phyloP scores from a whole-genome alignment of 768 basidiomycete genomes.

The Serendipita indica region DNA sequence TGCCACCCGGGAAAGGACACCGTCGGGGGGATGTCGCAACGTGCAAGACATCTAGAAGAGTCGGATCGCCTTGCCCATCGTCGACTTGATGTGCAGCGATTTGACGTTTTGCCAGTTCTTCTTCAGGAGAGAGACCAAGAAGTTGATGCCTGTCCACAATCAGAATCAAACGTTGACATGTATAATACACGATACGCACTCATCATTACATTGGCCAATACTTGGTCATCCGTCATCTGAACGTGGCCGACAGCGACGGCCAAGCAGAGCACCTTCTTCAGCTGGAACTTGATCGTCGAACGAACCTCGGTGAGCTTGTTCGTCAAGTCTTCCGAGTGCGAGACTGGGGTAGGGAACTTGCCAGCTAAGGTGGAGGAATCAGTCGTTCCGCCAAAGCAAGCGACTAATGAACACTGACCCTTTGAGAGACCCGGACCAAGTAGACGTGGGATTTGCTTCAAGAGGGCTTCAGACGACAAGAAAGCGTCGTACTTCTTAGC shows the following conservation, averaged over 20 bases:
- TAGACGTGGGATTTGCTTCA: slow-evolving; percentile 99
- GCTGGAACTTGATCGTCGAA: slow-evolving; percentile 99
- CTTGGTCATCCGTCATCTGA: slow-evolving; percentile 95
- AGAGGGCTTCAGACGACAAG: slow-evolving; percentile 89
- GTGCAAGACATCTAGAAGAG: slow-evolving; percentile 52
- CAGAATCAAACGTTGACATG: neutral
- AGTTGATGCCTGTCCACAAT: slow-evolving; percentile 71
- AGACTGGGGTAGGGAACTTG: slow-evolving; percentile 97
- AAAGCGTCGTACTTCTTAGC: slow-evolving; percentile 99
- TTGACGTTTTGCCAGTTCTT: slow-evolving; percentile 99
- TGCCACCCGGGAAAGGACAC: slow-evolving; percentile 1
- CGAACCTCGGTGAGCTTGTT: slow-evolving; percentile 91
- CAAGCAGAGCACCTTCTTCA: slow-evolving; percentile 97
- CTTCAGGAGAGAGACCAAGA: slow-evolving; percentile 96
- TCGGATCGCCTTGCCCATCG: slow-evolving; percentile 97
- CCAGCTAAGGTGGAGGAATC: slow-evolving; percentile 43
- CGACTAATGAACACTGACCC: slow-evolving; percentile 36
- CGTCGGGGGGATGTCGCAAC: neutral
- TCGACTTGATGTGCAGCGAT: slow-evolving; percentile 95
- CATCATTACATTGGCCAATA: slow-evolving; percentile 94
- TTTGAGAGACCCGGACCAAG: slow-evolving; percentile 99
- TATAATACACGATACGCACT: slow-evolving; percentile 34
- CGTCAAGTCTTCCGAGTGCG: slow-evolving; percentile 74
- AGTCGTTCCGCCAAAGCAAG: neutral
- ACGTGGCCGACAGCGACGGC: slow-evolving; percentile 98